Evolutionary conservation across 2,329 filamentous ascomycete genomes (phyloP), one percentile per base, ranked within the genome.

Genomic region (Coniochaeta sp.): DNA sequence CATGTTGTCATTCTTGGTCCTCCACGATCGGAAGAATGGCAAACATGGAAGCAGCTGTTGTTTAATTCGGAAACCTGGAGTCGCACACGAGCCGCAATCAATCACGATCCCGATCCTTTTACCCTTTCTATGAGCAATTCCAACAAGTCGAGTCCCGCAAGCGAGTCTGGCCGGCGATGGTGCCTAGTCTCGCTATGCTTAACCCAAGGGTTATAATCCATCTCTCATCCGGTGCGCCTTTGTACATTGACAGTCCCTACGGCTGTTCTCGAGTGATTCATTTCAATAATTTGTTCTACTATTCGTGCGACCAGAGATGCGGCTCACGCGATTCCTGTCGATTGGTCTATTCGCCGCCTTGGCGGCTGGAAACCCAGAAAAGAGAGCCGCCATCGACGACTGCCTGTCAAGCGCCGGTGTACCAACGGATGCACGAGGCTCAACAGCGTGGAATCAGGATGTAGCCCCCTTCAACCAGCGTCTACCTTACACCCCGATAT

Each of bases 401-500:
- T 70, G 70, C 57, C 61, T 71, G 11, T 59, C 60, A 8, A 58
- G 62, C 7, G 68, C 70, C 24, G 60, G 61, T 0, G 68, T 71
- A 33, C 68, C 69, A 0, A 67, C 67, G 12, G 64, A 67, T 57
- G 56, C 60, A 2, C 62, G 56, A 24, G 62, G 61, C 36, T 65
- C 66, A 12, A 61, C 56, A 1, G 67, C 65, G 50, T 71, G 68
- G 67, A 61, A 61, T 36, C 22, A 61, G 33, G 70, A 70, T 26
- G 64, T 63, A 12, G 60, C 63, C 1, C 64, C 70, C 2, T 72
- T 70, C 62, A 72, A 71, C 60, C 63, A 64, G n/a, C 61, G 68
- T 6, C 61, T 70, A 11, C 60, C 47, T 2, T 70, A 67, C 61
- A 78, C 70, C 17, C 80, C 79, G 0, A 70, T 69, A 6, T 76